Evolutionary conservation across 345 rosid genomes (phyloP).

Genomic region (Zanthoxylum bungeanum): DNA sequence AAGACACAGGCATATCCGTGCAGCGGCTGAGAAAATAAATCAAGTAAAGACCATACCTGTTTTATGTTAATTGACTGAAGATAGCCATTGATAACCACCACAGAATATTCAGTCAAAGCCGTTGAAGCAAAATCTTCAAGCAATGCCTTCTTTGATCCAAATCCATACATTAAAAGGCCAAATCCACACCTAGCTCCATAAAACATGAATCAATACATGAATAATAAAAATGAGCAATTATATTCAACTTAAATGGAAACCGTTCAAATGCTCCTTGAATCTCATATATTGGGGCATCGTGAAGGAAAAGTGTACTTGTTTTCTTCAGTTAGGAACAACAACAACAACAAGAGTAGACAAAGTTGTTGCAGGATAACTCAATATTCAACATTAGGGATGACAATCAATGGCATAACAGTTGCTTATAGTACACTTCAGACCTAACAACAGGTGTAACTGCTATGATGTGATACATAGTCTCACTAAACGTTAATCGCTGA

Average conservation of each 20-base stretch:
- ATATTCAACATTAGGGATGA: not conserved
- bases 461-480: not conserved
- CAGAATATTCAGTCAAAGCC: conserved; percentile 64
- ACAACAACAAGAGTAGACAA: not conserved
- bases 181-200: conserved; percentile 64
- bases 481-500: not conserved
- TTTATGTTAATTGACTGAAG: conserved; percentile 77
- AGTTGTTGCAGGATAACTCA: not conserved
- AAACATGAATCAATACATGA: not conserved
- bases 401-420: not conserved
- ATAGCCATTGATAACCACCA: conserved; percentile 84
- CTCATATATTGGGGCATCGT: not conserved
- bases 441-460: not conserved
- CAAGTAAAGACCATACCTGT: conserved; percentile 45
- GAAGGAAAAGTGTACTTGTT: not conserved
- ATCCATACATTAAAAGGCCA: conserved; percentile 89
- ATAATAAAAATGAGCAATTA: not conserved
- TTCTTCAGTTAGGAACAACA: not conserved
- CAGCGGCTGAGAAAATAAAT: not conserved
- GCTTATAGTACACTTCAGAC: not conserved
- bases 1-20: not conserved
- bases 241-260: not conserved
- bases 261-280: not conserved
- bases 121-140: conserved; percentile 88
- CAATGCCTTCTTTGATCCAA: conserved; percentile 82